These are phyloP conservation scores for Abrus pulchellus DNA, from an alignment of 306 rosid genomes.

Conservation along the genomic window DNA sequence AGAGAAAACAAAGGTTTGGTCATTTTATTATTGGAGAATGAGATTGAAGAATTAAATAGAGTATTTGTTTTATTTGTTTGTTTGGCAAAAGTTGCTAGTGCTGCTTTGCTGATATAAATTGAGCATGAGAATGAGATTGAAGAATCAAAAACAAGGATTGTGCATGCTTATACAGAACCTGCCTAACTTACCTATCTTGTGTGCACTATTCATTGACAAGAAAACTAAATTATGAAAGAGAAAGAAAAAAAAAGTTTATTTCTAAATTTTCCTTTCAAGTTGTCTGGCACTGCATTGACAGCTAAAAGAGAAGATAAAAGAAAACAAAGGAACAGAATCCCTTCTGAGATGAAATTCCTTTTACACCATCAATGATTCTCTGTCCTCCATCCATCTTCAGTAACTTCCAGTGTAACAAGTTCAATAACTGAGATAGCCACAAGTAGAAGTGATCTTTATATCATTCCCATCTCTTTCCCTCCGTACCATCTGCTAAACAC, in stretches of 20 bases:
- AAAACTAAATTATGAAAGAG: slow-evolving; percentile 53
- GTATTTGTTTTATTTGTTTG: slow-evolving; percentile 23
- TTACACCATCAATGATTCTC: slow-evolving; percentile 54
- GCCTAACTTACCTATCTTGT: slow-evolving; percentile 58
- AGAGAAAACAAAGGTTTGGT: slow-evolving; percentile 9
- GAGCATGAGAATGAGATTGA: too few relatives aligned
- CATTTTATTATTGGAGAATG: slow-evolving; percentile 13
- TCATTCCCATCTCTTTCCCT: slow-evolving; percentile 61
- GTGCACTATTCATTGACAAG: slow-evolving; percentile 64
- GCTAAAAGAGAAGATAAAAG: slow-evolving; percentile 44
- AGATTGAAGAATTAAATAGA: slow-evolving; percentile 10
- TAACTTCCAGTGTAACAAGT: slow-evolving; percentile 43
- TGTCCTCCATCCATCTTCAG: slow-evolving; percentile 40
- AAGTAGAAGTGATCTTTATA: slow-evolving; percentile 45
- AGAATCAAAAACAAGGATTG: slow-evolving; percentile 54
- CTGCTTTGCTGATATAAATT: slow-evolving; percentile 47
- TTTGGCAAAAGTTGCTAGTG: slow-evolving; percentile 37
- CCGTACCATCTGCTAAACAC: slow-evolving; percentile 63
- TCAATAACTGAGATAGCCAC: slow-evolving; percentile 37
- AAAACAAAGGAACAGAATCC: slow-evolving; percentile 45
- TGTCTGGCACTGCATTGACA: slow-evolving; percentile 72
- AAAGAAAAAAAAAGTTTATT: slow-evolving; percentile 44
- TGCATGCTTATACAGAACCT: slow-evolving; percentile 55
- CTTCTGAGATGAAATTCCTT: slow-evolving; percentile 60
- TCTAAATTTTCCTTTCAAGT: slow-evolving; percentile 56